Evolutionary conservation across 805 yeast genomes (phyloP).

Genomic region (Monosporozyma servazzii): DNA sequence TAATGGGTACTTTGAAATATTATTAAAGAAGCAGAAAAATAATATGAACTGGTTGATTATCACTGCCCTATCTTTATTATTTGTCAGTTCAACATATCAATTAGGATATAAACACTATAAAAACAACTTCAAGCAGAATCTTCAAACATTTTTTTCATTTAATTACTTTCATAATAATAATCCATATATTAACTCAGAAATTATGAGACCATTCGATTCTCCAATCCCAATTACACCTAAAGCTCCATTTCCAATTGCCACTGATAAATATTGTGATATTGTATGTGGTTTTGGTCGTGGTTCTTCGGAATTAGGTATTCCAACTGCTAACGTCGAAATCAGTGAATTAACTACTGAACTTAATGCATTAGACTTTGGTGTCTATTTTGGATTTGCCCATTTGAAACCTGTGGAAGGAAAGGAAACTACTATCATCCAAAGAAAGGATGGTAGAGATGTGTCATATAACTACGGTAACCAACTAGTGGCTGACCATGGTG

Average conservation of each 20-base stretch:
- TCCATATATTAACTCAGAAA: not conserved
- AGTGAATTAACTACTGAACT: conserved; percentile 36
- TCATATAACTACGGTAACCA: conserved; percentile 53
- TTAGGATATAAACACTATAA: not conserved
- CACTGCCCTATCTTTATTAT: not conserved
- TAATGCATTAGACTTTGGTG: conserved; percentile 55
- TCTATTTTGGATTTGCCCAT: conserved; percentile 75
- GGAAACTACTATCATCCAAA: conserved; percentile 14
- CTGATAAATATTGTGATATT: conserved; percentile 36
- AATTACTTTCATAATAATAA: not conserved
- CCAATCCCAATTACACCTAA: conserved; percentile 35
- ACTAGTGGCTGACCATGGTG: conserved; percentile 30
- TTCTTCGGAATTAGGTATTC: conserved; percentile 84
- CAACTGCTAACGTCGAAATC: conserved; percentile 85
- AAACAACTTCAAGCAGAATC: not conserved
- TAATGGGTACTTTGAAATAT: not conserved
- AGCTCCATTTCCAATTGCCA: conserved; percentile 42
- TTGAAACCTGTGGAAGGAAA: conserved; percentile 19
- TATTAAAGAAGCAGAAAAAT: not conserved
- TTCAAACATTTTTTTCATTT: not conserved
- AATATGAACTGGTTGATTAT: not conserved
- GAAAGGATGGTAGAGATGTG: conserved; percentile 36
- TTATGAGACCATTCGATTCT: conserved; percentile 17
- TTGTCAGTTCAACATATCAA: not conserved
- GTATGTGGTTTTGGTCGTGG: conserved; percentile 93